Evolutionary conservation across 106 monocot species (phyloP), one percentile per base, ranked within the genome.

Genomic region (Dendrobium catenatum): DNA sequence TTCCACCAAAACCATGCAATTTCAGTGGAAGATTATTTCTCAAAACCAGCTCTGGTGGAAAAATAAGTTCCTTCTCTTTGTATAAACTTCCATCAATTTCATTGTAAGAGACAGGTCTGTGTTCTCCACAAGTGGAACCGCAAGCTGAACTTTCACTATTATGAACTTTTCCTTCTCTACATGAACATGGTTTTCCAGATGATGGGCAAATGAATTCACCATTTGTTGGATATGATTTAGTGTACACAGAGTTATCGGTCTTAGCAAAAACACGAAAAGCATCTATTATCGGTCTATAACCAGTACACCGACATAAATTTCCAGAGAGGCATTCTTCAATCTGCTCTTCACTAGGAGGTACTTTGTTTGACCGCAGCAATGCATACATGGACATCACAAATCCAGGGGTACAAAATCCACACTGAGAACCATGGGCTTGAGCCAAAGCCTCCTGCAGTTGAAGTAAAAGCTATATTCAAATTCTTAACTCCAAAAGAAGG

Each of bases 311-410:
- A 83, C 99, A 99, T 67, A 99, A 86, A 88, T 99, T 99, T 78
- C 99, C 99, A 82, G 90, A 84, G 83, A 99, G 95, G 79, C 81
- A 83, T 84, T 93, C 99, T 81, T 99, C 99, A 70, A 99, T 99
- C 72, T 99, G 85, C 67, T 88, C 99, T 83, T 91, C 87, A 82
- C 73, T 90, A 47, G 99, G 99, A 76, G 86, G 85, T 42, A 64
- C 46, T 86, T 85, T 91, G 72, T 79, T 91, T 78, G 99, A 95
- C 85, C 99, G 88, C 78, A 99, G 78, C 51, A 99, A 86, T 59
- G 99, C 88, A 88, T 99, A 99, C 95, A 99, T 99, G 20, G 99
- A 99, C 99, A 99, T 95, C 27, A 99, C 55, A 87, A 99, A 99
- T 49, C 99, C 99, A 82, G 99, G 95, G 59, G 99, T 99, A 81